A percentile compares a stretch with the other conserved stretches of the same genome.
Conservation (phyloP, 495 filamentous ascomycete species). For the Staphylotrichum longicolle region DNA sequence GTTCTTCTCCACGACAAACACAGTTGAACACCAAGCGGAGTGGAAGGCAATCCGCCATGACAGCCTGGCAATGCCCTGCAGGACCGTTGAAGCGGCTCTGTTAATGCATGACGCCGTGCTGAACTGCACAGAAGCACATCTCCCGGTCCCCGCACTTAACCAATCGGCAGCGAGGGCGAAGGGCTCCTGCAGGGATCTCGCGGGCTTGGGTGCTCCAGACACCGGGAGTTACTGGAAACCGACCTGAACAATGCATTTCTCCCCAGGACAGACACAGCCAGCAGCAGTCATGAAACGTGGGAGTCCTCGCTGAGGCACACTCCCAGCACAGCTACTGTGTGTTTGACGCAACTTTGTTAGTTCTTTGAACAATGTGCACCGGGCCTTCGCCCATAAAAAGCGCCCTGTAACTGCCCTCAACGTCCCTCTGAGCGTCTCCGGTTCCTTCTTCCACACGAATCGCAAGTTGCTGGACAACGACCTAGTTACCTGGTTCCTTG, state of each 20-base stretch:
- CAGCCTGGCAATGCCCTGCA: background rate
- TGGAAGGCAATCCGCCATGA: too few relatives aligned
- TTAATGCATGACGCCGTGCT: conserved; percentile 17
- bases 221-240: conserved; percentile 1
- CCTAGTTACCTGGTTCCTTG: background rate
- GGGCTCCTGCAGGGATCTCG: conserved; percentile 23
- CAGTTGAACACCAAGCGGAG: too few relatives aligned
- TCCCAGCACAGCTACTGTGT: conserved; percentile 6
- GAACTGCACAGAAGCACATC: conserved; percentile 1
- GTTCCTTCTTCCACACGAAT: background rate
- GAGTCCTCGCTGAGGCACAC: conserved; percentile 20
- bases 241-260: conserved; percentile 32
- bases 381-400: background rate
- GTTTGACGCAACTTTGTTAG: background rate
- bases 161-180: conserved; percentile 23
- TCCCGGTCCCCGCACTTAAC: conserved; percentile 7
- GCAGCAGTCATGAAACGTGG: conserved; percentile 29
- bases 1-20: too few relatives aligned
- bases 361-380: background rate
- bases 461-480: background rate
- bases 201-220: background rate
- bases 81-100: conserved; percentile 14
- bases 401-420: background rate
- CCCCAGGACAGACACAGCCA: conserved; percentile 16
- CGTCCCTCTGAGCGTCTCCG: background rate